phyloP scores from a whole-genome alignment of 257 asterid genomes.

The Solanum appendiculatum region DNA sequence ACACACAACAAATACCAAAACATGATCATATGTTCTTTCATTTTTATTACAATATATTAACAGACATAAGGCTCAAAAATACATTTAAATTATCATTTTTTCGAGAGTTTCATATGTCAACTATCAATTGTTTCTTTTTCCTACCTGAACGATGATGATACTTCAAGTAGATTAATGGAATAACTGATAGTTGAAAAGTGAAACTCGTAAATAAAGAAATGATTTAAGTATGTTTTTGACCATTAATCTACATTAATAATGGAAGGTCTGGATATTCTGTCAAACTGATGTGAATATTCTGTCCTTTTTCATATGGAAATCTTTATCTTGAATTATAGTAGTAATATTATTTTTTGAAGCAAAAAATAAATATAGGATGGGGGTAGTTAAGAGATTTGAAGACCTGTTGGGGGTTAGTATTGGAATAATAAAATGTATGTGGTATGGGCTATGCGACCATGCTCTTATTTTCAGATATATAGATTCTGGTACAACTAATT shows the following conservation, averaged over 20 bases:
- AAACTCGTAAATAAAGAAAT: neutral
- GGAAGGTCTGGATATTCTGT: neutral
- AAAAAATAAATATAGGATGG: neutral
- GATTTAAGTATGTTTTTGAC: neutral
- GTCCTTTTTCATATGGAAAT: neutral
- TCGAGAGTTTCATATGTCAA: rapidly evolving
- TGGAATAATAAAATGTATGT: neutral
- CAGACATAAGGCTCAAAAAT: neutral
- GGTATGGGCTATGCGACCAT: neutral
- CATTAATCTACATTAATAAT: neutral
- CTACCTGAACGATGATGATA: neutral
- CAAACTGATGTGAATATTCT: neutral
- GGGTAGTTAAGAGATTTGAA: neutral
- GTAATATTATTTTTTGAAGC: neutral
- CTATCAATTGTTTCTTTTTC: rapidly evolving
- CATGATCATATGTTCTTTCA: neutral
- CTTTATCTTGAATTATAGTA: neutral
- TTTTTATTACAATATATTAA: neutral
- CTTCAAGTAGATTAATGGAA: neutral
- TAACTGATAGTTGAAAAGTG: neutral
- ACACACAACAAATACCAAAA: neutral
- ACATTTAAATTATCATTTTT: neutral
- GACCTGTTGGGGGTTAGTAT: neutral
- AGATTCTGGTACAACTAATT: neutral
- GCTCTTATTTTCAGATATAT: neutral